Conservation (phyloP, 129 eudicot genomes). For the Centrapalus pauciflorus region DNA sequence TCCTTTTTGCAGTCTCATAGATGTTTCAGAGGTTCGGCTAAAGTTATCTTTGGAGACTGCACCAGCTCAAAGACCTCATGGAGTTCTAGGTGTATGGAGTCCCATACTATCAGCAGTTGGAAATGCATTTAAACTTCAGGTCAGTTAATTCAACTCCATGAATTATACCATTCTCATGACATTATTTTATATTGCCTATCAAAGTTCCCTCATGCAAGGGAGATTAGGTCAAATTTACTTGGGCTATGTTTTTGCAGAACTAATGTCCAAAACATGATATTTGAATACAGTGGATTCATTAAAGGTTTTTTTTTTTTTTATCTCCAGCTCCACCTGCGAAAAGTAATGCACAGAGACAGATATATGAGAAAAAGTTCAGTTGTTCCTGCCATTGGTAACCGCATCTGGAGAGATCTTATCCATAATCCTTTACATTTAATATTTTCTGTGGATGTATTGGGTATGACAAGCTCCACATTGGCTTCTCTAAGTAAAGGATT, state of each 20-base stretch:
- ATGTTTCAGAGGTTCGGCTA: conserved; percentile 86
- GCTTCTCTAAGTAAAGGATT: conserved; percentile 94
- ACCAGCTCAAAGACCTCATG: conserved; percentile 98
- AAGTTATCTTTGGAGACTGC: conserved; percentile 90
- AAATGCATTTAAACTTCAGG: conserved; percentile 97
- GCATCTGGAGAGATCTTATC: conserved; percentile 87
- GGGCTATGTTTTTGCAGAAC: neutral
- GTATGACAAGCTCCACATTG: conserved; percentile 96
- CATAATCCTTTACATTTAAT: conserved; percentile 92
- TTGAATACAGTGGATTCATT: neutral
- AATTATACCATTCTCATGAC: conserved; percentile 8
- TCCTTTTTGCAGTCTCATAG: conserved; percentile 64
- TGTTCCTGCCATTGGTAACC: conserved; percentile 79
- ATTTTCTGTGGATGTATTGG: conserved; percentile 89
- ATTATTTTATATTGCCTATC: neutral
- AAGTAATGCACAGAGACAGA: conserved; percentile 93
- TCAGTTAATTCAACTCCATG: conserved; percentile 12
- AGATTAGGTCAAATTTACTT: neutral
- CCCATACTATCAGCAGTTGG: conserved; percentile 96
- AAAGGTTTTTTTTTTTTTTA: neutral
- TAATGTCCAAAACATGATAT: neutral
- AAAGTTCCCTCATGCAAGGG: neutral
- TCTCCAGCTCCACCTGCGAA: conserved; percentile 79
- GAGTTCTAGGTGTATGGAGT: conserved; percentile 96
- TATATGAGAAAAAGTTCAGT: conserved; percentile 91